Evolutionary conservation across 768 basidiomycete species (phyloP).

Genomic region (Leccinum arenicola): DNA sequence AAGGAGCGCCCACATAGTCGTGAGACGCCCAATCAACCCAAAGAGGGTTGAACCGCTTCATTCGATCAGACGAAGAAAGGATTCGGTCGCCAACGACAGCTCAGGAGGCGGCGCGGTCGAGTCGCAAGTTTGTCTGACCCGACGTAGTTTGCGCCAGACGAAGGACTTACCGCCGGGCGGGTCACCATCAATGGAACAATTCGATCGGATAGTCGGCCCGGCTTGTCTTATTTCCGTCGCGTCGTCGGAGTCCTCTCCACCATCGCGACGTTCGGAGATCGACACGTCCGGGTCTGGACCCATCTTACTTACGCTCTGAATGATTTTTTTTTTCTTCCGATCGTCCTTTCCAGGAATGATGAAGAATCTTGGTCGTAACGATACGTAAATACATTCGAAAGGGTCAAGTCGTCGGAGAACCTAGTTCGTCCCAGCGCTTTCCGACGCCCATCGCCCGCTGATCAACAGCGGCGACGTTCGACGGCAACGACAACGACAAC

Average conservation of each 20-base stretch:
- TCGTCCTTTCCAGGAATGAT: neutral
- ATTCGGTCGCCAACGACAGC: neutral
- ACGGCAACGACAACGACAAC: neutral
- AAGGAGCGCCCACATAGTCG: neutral
- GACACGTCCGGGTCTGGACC: neutral
- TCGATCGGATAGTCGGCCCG: neutral
- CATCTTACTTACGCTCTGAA: neutral
- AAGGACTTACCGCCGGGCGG: neutral
- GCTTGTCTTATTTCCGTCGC: neutral
- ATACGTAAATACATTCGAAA: neutral
- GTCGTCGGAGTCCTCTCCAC: neutral
- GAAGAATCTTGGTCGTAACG: neutral
- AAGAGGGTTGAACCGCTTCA: neutral
- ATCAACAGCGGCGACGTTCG: neutral
- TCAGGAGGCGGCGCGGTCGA: too few relatives aligned
- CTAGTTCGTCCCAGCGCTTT: neutral
- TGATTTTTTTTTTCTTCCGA: neutral
- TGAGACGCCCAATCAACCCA: neutral
- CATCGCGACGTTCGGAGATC: neutral
- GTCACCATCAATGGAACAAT: neutral
- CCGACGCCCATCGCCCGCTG: neutral
- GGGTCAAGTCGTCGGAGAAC: neutral
- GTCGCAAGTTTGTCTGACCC: neutral
- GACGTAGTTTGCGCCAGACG: neutral
- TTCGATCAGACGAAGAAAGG: neutral